Percentiles rank a stretch among this genome's conserved stretches.
phyloP scores from a whole-genome alignment of 352 stramenopile species.

The Phytophthora constricta region DNA sequence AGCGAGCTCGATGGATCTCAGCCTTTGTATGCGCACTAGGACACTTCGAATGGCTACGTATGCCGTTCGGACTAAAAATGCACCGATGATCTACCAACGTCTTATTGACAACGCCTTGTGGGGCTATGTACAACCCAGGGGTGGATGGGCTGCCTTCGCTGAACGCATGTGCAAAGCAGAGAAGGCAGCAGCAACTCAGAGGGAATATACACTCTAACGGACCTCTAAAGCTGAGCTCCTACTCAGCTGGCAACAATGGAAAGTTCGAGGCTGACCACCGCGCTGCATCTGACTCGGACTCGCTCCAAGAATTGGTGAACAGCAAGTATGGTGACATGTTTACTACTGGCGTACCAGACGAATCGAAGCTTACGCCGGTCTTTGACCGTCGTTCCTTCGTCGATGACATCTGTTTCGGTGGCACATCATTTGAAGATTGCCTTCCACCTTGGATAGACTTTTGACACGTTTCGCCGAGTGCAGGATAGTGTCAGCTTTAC shows the following conservation, averaged over 20 bases:
- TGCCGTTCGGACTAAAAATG: background rate
- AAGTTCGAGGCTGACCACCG: background rate
- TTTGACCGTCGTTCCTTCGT: conserved; percentile 5
- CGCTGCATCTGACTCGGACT: background rate
- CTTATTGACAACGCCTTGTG: background rate
- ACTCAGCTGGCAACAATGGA: too few species aligned
- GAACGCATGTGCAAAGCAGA: background rate
- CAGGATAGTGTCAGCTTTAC: background rate
- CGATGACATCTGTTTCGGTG: conserved; percentile 7
- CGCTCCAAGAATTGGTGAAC: background rate
- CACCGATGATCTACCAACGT: background rate
- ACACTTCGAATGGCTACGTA: background rate
- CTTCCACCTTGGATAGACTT: background rate
- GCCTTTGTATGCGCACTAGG: background rate
- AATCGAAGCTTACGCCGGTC: background rate
- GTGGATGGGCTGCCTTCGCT: background rate
- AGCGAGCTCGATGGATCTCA: background rate
- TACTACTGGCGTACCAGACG: background rate
- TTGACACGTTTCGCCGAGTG: background rate
- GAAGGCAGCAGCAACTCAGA: too few species aligned
- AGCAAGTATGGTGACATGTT: background rate
- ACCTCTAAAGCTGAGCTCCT: background rate
- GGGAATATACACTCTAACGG: background rate
- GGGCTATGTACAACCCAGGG: background rate
- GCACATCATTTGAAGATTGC: background rate